A percentile compares a stretch with the other conserved stretches of the same genome.
phyloP scores from a whole-genome alignment of 306 rosid species.

The Geum urbanum region DNA sequence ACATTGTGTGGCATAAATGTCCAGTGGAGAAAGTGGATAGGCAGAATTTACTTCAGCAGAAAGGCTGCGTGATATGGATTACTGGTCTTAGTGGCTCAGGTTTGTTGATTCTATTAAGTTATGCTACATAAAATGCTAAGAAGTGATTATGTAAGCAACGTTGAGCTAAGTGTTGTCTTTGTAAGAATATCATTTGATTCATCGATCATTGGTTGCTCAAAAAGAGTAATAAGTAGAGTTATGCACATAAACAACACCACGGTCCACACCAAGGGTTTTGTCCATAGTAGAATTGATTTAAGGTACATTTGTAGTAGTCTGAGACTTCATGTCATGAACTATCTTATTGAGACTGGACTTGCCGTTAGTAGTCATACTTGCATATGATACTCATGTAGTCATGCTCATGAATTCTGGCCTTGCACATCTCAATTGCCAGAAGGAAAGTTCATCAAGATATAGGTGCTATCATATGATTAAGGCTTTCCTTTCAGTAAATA shows the following conservation, averaged over 20 bases:
- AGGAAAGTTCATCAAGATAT: slow-evolving; percentile 10
- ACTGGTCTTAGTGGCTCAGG: slow-evolving; percentile 99
- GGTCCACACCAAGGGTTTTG: not conserved
- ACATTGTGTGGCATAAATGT: slow-evolving; percentile 82
- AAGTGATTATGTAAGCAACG: not conserved
- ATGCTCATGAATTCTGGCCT: slow-evolving; percentile 10
- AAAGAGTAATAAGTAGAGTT: too few species aligned
- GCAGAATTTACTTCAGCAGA: slow-evolving; percentile 76
- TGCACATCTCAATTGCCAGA: slow-evolving; percentile 13
- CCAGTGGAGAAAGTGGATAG: slow-evolving; percentile 71
- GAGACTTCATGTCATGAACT: not conserved
- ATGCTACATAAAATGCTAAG: not conserved
- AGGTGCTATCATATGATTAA: slow-evolving; percentile 24
- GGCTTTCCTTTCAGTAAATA: slow-evolving; percentile 10
- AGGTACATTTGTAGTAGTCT: not conserved
- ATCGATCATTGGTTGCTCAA: too few species aligned
- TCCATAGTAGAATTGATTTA: not conserved
- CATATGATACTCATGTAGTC: not conserved
- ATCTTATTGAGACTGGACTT: slow-evolving; percentile 2
- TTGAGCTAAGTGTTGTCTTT: not conserved
- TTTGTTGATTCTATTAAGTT: slow-evolving; percentile 34
- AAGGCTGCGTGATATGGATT: slow-evolving; percentile 94
- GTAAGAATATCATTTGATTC: too few species aligned
- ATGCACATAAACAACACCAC: not conserved
- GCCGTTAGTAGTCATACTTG: not conserved